Evolutionary conservation across 1,139 yeast genomes (phyloP), one percentile per base, ranked within the genome.

Genomic region (Blastobotrys elegans): DNA sequence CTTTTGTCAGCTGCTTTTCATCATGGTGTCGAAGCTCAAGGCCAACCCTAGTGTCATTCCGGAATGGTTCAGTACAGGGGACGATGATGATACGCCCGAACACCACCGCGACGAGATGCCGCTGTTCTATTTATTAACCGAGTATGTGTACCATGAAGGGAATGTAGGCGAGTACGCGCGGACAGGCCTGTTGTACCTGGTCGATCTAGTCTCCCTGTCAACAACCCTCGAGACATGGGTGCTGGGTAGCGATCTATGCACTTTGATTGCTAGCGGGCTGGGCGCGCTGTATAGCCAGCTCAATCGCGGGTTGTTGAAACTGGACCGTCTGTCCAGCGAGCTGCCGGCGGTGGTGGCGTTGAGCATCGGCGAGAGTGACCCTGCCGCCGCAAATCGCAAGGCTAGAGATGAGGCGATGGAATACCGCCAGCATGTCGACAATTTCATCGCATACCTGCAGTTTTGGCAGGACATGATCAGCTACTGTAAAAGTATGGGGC

Each of bases 401-500:
- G n/a, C 31, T 22, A 29, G 27, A 1, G 32, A 20, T 14, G 37
- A 34, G 16, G 22, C 24, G 2, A 22, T 31, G 18, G 46, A 39
- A 11, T 38, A 47, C 17, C 29, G 33, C 11, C 33, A 18, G 8
- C 46, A 51, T 40, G 37, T 60, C 39, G 46, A 44, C 2, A 50
- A 50, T 31, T 63, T 64, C 48, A 46, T 59, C 24, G 40, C 56
- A 2, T 62, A 61, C 39, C 50, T 65, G 7, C 50, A 54, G 35
- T 65, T 64, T 43, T 63, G 67, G 68, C 66, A 64, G 48, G 66
- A 64, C 40, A 48, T 62, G 48, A 44, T 62, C 16, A 40, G 42
- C 14, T 52, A 51, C 37, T 55, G 65, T 41, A 40, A 39, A 31
- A 53, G 60, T 2, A 39, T 44, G 2, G 36, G 34, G 34, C 49